Conservation (phyloP, 495 filamentous ascomycete genomes). For the Penicillium malachiteum region DNA sequence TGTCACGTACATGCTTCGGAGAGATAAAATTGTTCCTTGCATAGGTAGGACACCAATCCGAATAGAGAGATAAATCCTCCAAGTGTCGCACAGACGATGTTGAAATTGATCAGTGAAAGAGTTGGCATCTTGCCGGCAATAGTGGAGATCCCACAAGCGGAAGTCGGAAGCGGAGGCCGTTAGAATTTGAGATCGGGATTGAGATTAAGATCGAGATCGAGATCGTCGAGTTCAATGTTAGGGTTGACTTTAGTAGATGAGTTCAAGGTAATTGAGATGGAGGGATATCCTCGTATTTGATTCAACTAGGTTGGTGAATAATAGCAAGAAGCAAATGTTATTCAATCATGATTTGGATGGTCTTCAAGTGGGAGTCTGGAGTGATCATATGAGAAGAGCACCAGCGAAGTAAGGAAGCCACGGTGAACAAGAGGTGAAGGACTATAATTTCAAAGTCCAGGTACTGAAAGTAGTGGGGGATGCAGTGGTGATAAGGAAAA, state of each 20-base stretch:
- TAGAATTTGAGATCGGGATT: background rate
- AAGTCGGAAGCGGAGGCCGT: background rate
- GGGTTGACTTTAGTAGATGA: no score
- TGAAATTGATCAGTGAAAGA: conserved; percentile 77
- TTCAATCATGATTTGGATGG: conserved; percentile 39
- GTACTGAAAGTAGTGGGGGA: background rate
- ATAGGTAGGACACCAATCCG: conserved; percentile 81
- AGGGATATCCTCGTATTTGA: no score
- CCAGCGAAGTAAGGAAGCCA: background rate
- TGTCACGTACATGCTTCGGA: conserved; percentile 78
- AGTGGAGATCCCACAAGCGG: background rate
- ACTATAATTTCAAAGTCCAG: background rate
- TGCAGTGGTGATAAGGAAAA: background rate
- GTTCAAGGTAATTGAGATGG: no score
- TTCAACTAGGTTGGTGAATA: background rate
- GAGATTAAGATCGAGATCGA: background rate
- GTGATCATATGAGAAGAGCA: conserved; percentile 25
- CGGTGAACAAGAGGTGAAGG: background rate
- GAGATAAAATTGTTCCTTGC: conserved; percentile 88
- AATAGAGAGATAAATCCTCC: conserved; percentile 89
- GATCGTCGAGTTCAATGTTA: no score
- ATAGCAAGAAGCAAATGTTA: conserved; percentile 37
- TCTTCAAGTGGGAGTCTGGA: conserved; percentile 1
- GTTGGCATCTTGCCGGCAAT: conserved; percentile 64
- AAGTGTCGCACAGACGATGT: conserved; percentile 77